Evolutionary conservation across 164 flowering plant genomes (phyloP).

Genomic region (Tetracentron sinense): DNA sequence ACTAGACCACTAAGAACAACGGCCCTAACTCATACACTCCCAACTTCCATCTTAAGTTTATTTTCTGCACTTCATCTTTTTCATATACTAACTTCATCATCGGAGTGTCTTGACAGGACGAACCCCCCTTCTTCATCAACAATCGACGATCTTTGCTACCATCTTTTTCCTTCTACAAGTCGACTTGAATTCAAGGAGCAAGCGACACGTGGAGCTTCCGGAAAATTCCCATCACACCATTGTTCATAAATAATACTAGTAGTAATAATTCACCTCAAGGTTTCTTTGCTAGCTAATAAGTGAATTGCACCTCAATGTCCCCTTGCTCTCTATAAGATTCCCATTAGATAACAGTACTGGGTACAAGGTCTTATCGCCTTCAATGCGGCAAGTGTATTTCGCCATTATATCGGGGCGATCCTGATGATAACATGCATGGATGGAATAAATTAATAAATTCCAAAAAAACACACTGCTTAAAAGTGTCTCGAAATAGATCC

Average conservation of each 20-base stretch:
- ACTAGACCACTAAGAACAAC: too few relatives aligned
- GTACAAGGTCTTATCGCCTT: constrained; percentile 82
- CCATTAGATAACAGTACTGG: constrained; percentile 94
- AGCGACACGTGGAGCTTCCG: too few relatives aligned
- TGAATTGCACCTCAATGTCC: constrained; percentile 60
- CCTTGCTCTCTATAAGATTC: constrained; percentile 83
- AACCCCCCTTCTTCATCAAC: too few relatives aligned
- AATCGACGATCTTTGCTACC: too few relatives aligned
- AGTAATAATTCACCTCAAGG: neutral
- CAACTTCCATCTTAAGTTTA: too few relatives aligned
- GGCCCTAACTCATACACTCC: too few relatives aligned
- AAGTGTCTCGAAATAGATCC: neutral
- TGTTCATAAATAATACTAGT: neutral
- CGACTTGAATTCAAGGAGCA: too few relatives aligned
- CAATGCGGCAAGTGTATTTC: constrained; percentile 76
- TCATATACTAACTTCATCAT: too few relatives aligned
- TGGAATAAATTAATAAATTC: constrained; percentile 1
- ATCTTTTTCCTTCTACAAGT: too few relatives aligned
- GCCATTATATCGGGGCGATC: constrained; percentile 99
- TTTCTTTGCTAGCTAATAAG: constrained; percentile 6
- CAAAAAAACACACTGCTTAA: neutral
- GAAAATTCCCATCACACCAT: too few relatives aligned
- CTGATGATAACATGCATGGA: constrained; percentile 35
- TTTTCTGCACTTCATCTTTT: too few relatives aligned
- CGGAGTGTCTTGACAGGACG: too few relatives aligned